These are phyloP conservation scores for Linderina pennispora DNA, from an alignment of 192 early-diverging fungal species.

Conservation along the genomic window DNA sequence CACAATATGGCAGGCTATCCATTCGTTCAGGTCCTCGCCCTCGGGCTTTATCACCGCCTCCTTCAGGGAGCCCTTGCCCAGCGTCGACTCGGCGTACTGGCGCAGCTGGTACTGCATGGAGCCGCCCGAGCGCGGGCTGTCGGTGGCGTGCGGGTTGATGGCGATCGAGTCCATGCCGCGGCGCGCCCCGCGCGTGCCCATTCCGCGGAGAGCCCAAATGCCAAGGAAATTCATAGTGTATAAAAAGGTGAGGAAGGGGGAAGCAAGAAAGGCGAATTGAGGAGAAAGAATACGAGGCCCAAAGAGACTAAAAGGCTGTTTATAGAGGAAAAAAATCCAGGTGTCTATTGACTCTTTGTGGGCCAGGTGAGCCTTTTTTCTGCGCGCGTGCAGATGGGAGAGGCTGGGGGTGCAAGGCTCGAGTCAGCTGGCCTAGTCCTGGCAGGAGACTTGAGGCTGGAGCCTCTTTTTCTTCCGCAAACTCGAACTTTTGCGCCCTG, in stretches of 20 bases:
- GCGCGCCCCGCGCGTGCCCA: slow-evolving; percentile 37
- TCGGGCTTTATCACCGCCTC: slow-evolving; percentile 76
- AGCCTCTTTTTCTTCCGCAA: not conserved
- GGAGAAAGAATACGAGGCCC: not conserved
- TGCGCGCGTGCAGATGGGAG: no score
- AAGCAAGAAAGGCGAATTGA: not conserved
- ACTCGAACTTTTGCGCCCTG: not conserved
- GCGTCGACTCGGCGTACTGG: slow-evolving; percentile 61
- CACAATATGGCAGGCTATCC: slow-evolving; percentile 89
- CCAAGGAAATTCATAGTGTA: slow-evolving; percentile 44
- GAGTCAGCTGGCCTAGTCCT: no score
- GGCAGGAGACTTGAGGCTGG: no score
- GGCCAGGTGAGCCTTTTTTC: no score
- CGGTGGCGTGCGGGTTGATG: slow-evolving; percentile 20
- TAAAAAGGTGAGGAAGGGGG: not conserved
- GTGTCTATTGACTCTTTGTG: no score
- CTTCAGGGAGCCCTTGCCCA: slow-evolving; percentile 74
- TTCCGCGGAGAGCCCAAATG: slow-evolving; percentile 37
- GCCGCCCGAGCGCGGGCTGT: slow-evolving; percentile 13
- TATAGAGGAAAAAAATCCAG: not conserved
- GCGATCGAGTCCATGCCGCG: slow-evolving; percentile 44
- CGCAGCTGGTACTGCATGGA: slow-evolving; percentile 49
- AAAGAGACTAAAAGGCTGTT: not conserved
- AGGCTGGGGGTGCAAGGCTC: no score
- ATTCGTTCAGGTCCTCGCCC: slow-evolving; percentile 85